Evolutionary conservation across 768 basidiomycete genomes (phyloP), one percentile per base, ranked within the genome.

Genomic region (Boletus reticulatus): DNA sequence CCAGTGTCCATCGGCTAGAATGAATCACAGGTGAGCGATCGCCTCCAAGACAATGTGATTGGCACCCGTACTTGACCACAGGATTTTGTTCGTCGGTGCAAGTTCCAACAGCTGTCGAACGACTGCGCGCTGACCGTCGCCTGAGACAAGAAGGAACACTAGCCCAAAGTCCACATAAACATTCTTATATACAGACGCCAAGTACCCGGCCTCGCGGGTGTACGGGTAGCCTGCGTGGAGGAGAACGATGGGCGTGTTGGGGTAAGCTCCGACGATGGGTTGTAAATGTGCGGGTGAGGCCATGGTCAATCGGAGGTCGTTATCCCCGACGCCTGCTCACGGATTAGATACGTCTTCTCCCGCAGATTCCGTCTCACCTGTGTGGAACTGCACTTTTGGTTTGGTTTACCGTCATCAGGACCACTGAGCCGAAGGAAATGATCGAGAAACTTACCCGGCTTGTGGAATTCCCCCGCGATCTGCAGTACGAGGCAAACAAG

Each of bases 151-250:
- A 0, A 88, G 88, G 58, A 89, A 92, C 19, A 90, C 74, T 79
- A 88, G 87, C 39, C 90, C 89, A 66, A 92, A 88, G 68, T 92
- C 90, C 43, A 91, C 73, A 62, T 80, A 91, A 12, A 90, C 89
- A 58, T 92, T 92, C 48, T 74, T 65, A 60, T 90, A 90, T 12
- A 87, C 80, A 0, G 88, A 75, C 0, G 87, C 76, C 48, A 92
- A 77, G 68, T 92, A 92, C 6, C 86, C 88, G 7, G 88, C 89
- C 54, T 92, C 89, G 41, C 85, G 80, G 5, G 83, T 87, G 67
- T 80, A 91, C 0, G 90, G 90, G 62, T 92, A 92, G n/a, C 84
- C 78, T 5, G 87, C 78, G 63, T 92, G 90, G 2, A 92, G 75
- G 16, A 92, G 76, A 19, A 92, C 81, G 54, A 92, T 80, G 6